phyloP scores from a whole-genome alignment of 2,329 filamentous ascomycete species.

The Pyricularia grisea region DNA sequence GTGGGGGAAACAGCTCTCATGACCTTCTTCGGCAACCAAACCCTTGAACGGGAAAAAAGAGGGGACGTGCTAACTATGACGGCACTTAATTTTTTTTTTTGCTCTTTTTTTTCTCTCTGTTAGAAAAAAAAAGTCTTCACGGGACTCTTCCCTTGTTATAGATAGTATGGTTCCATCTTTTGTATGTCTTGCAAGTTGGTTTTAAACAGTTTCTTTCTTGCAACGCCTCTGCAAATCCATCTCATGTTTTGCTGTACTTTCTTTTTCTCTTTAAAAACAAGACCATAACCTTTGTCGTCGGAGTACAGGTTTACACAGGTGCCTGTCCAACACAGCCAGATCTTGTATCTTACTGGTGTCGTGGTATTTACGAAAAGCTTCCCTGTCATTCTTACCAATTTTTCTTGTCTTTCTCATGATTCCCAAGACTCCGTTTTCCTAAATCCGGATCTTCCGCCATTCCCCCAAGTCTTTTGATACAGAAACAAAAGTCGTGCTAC shows the following conservation, averaged over 20 bases:
- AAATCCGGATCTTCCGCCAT: background rate
- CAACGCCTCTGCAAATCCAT: background rate
- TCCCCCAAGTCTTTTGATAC: background rate
- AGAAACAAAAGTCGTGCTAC: background rate
- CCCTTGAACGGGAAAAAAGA: background rate
- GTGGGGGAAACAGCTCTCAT: background rate
- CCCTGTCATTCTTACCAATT: background rate
- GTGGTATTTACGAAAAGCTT: background rate
- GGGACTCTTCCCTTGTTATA: background rate
- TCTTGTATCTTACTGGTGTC: background rate
- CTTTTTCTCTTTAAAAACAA: background rate
- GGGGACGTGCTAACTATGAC: constrained; percentile 1
- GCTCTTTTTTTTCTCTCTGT: background rate
- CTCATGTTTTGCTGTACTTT: background rate
- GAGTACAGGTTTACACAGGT: background rate
- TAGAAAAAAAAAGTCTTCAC: background rate
- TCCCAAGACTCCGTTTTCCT: background rate
- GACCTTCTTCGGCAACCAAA: background rate
- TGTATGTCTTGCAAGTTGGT: background rate
- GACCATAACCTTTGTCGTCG: background rate
- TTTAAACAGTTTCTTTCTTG: no score
- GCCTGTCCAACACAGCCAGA: background rate
- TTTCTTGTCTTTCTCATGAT: background rate
- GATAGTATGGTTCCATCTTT: background rate
- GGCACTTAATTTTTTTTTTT: background rate